These are phyloP conservation scores for Apiotrichum brassicae DNA, from an alignment of 1,284 basidiomycete genomes.

Conservation along the genomic window DNA sequence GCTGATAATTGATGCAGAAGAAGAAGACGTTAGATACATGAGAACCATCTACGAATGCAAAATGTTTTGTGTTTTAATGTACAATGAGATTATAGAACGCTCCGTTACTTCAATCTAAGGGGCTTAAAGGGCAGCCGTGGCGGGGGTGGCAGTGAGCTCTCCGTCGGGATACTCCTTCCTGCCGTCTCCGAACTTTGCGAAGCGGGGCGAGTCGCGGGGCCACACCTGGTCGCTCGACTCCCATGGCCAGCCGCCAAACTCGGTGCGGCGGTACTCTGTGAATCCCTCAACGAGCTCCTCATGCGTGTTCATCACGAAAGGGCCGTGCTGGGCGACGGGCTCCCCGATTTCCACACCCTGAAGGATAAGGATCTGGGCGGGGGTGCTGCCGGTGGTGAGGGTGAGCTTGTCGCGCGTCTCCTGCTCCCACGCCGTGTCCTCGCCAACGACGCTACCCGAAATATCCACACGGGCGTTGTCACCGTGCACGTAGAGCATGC, in stretches of 20 bases:
- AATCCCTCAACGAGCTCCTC: slow-evolving; percentile 10
- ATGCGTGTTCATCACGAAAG: slow-evolving; percentile 17
- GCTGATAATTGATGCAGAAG: too few species aligned
- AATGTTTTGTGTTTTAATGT: too few species aligned
- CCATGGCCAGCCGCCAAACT: slow-evolving; percentile 11
- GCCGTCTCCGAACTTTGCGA: slow-evolving; percentile 4
- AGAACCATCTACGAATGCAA: too few species aligned
- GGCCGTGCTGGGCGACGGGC: slow-evolving; percentile 13
- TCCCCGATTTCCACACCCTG: slow-evolving; percentile 12
- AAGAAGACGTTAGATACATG: too few species aligned
- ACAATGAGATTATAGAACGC: too few species aligned
- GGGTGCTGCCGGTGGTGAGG: background rate
- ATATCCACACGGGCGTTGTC: slow-evolving; percentile 2
- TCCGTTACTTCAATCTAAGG: too few species aligned
- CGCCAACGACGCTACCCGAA: background rate
- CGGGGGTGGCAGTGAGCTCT: too few species aligned
- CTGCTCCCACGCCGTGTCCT: background rate
- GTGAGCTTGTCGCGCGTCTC: background rate
- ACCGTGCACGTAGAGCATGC: slow-evolving; percentile 14
- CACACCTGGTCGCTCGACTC: background rate
- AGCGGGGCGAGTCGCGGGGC: background rate
- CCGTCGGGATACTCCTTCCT: slow-evolving; percentile 1
- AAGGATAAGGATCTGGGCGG: slow-evolving; percentile 10
- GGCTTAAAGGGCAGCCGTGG: too few species aligned
- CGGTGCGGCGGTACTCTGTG: slow-evolving; percentile 11